phyloP scores from a whole-genome alignment of 169 alveolate species.

The Plasmodium yoelii region DNA sequence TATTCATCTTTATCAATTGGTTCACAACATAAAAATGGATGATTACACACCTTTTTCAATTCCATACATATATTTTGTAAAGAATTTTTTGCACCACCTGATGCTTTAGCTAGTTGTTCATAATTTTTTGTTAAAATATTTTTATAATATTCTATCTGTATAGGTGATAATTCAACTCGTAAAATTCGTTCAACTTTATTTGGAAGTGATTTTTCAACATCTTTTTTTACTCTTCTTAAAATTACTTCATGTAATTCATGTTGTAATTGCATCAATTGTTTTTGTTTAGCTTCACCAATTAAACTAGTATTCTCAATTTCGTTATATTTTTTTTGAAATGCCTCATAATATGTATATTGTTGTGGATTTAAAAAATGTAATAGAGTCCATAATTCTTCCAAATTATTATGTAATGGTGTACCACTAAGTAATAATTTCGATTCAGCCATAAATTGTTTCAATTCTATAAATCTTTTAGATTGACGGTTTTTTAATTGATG shows the following conservation, averaged over 20 bases:
- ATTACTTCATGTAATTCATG: slow-evolving; percentile 91
- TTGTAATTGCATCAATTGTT: slow-evolving; percentile 89
- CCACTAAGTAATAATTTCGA: slow-evolving; percentile 94
- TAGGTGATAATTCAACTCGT: slow-evolving; percentile 92
- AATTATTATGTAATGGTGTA: slow-evolving; percentile 96
- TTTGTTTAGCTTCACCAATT: slow-evolving; percentile 91
- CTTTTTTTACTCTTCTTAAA: slow-evolving; percentile 91
- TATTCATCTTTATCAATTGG: slow-evolving; percentile 91
- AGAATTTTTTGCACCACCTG: slow-evolving; percentile 92
- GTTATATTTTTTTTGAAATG: slow-evolving; percentile 87
- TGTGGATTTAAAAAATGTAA: slow-evolving; percentile 96
- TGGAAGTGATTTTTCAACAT: slow-evolving; percentile 93
- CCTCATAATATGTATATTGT: slow-evolving; percentile 86
- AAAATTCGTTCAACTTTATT: slow-evolving; percentile 92
- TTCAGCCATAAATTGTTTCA: slow-evolving; percentile 90
- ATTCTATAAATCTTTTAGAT: slow-evolving; percentile 89
- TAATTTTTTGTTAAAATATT: slow-evolving; percentile 90
- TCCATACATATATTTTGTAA: slow-evolving; percentile 95
- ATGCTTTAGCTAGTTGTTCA: slow-evolving; percentile 90
- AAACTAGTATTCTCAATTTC: slow-evolving; percentile 91
- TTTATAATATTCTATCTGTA: slow-evolving; percentile 90
- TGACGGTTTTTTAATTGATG: slow-evolving; percentile 93
- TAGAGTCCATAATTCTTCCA: slow-evolving; percentile 97
- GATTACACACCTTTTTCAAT: slow-evolving; percentile 97
- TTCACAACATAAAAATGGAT: slow-evolving; percentile 97